Conservation (phyloP, 768 basidiomycete species). For the Termitomyces sp. region DNA sequence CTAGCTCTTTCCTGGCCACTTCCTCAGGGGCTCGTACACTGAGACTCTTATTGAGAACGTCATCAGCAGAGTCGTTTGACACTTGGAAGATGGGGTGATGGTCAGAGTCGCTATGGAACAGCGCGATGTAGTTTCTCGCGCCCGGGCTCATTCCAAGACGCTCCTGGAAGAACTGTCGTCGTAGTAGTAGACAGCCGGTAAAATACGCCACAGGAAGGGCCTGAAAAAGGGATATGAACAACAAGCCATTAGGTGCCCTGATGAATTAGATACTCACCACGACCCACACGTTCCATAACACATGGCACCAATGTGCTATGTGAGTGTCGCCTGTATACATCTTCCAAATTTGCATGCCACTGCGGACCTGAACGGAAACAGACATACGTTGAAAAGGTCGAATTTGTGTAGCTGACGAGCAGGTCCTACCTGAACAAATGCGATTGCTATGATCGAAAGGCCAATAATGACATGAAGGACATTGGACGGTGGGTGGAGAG, state of each 20-base stretch:
- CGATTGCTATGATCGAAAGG: constrained; percentile 40
- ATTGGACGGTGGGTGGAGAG: constrained; percentile 49
- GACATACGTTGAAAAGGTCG: not conserved
- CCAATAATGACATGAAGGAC: constrained; percentile 55
- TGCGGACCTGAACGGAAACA: constrained; percentile 28
- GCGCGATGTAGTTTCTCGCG: constrained; percentile 21
- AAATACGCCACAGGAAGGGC: constrained; percentile 43
- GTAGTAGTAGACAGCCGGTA: constrained; percentile 38
- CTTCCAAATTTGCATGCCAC: constrained; percentile 44
- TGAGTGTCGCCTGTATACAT: constrained; percentile 30
- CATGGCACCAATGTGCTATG: constrained; percentile 33
- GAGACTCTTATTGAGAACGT: constrained; percentile 8
- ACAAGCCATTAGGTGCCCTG: not conserved
- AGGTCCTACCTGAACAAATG: constrained; percentile 47
- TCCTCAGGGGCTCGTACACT: not conserved
- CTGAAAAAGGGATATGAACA: constrained; percentile 20
- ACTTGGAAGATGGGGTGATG: constrained; percentile 10
- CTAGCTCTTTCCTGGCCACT: constrained; percentile 11
- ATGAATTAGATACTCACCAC: constrained; percentile 29
- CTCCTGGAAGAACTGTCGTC: constrained; percentile 41
- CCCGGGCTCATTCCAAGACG: constrained; percentile 15
- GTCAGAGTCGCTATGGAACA: constrained; percentile 15
- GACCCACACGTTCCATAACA: constrained; percentile 44
- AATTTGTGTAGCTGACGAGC: not conserved
- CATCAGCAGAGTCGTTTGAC: constrained; percentile 14